Base-by-base conservation (phyloP, 2,329 filamentous ascomycete species). In the Fusarium avenaceum region DNA sequence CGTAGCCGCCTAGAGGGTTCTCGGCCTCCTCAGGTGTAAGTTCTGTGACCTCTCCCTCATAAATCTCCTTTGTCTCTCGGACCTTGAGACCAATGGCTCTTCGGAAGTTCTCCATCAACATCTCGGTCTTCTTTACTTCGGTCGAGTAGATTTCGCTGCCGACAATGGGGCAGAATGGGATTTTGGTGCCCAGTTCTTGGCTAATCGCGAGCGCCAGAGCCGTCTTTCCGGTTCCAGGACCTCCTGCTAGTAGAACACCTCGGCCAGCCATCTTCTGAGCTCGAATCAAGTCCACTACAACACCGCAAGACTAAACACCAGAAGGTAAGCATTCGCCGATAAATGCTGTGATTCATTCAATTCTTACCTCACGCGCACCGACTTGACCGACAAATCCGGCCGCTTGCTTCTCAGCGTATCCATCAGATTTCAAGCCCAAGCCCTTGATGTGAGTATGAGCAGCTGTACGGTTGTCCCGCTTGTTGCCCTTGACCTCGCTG, bases 71-170 rank as follows among this genome's bases (percentile, higher is more conserved):
- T 52, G 95, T 97, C 85, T 99, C 96, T 76, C 96, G 93, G 71
- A 99, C 96, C 77, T 97, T 94, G 72, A 99, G 86, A 33, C 95
- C 96, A 79, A 99, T 99, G 61, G 96, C 96, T 77, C 96, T 87
- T 78, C 96, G 89, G 81, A 99, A 99, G 84, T 98, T 98, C 86
- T 99, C 96, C 96, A 98, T 98, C 78, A 99, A 84, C 71, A 97
- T 92, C 81, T 99, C 96, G 49, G 96, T 99, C 89, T 99, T 99
- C 89, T 99, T 99, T 69, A 99, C 94, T 81, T 99, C 96, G 45
- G 95, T 91, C 72, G 93, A 97, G 83, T 97, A 99, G 75, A 99
- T 92, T 81, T 99, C 96, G 84, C 94, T 97, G 74, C 94, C 96
- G 53, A 97, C 96, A 77, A 99, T 98, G 39, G 95, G 94, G 80